A percentile compares a stretch with the other conserved stretches of the same genome.
phyloP scores from a whole-genome alignment of 2,329 filamentous ascomycete species.

The Pyrenophora graminea region DNA sequence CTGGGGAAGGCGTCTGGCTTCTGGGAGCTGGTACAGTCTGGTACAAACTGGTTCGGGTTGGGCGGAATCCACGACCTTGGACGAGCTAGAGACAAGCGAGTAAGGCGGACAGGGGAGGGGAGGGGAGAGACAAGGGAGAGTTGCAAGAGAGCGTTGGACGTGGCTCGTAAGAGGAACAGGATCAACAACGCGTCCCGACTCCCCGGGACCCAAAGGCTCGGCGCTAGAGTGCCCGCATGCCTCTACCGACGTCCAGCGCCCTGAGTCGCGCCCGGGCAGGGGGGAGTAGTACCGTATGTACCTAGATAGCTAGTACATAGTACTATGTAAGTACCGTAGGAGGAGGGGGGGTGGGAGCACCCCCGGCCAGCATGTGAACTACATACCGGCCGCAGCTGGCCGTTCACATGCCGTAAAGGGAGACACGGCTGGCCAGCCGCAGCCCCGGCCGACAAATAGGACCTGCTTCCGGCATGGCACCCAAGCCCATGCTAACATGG shows the following conservation, averaged over 20 bases:
- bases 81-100: too few species aligned
- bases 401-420: conserved; percentile 32
- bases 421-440: conserved; percentile 25
- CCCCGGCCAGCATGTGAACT: conserved; percentile 31
- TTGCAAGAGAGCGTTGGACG: too few species aligned
- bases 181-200: too few species aligned
- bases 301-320: too few species aligned
- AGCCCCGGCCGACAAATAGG: conserved; percentile 42
- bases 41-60: conserved; percentile 37
- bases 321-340: too few species aligned
- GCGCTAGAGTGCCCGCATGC: conserved; percentile 13
- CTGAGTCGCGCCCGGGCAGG: conserved; percentile 10
- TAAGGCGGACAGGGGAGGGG: too few species aligned
- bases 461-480: conserved; percentile 21
- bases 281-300: neutral
- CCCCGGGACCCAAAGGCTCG: conserved; percentile 11
- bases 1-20: conserved; percentile 27
- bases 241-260: conserved; percentile 6
- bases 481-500: neutral
- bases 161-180: too few species aligned
- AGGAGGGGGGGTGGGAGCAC: neutral
- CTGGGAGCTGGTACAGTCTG: conserved; percentile 3
- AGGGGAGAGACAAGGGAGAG: too few species aligned
- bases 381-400: conserved; percentile 34
- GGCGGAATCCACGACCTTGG: conserved; percentile 34